A percentile compares a stretch with the other conserved stretches of the same genome.
These are phyloP conservation scores for Stephania japonica DNA, from an alignment of 164 flowering plant genomes.

Conservation along the genomic window DNA sequence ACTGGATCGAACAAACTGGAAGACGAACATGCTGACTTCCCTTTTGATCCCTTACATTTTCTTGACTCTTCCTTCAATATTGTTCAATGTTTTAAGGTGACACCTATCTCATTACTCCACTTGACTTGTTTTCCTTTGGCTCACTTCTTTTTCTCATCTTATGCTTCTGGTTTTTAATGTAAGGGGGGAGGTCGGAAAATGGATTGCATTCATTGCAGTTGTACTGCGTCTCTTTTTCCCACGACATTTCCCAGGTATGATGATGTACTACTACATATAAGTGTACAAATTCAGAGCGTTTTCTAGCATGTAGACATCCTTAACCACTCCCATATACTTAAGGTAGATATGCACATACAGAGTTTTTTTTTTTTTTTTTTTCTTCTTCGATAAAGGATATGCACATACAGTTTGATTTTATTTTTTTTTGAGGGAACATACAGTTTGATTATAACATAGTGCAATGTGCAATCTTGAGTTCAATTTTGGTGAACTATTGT, in stretches of 20 bases:
- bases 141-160: not conserved
- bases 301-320: too few relatives aligned
- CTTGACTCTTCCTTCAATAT: conserved; percentile 52
- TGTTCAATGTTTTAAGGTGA: conserved; percentile 59
- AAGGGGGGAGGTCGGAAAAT: conserved; percentile 68
- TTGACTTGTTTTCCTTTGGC: not conserved
- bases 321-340: too few relatives aligned
- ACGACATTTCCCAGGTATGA: conserved; percentile 53
- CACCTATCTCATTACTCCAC: not conserved
- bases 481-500: not conserved
- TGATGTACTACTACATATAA: not conserved
- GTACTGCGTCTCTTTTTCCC: conserved; percentile 67
- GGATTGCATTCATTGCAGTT: conserved; percentile 68
- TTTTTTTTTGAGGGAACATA: too few relatives aligned
- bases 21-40: conserved; percentile 63
- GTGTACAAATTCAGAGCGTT: too few relatives aligned
- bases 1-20: conserved; percentile 86
- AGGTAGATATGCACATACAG: too few relatives aligned
- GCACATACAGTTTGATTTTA: too few relatives aligned
- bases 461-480: not conserved
- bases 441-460: not conserved
- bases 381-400: too few relatives aligned
- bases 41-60: conserved; percentile 73
- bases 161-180: conserved; percentile 13
- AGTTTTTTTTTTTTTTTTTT: too few relatives aligned